Evolutionary conservation across 768 basidiomycete genomes (phyloP).

Genomic region (Tulasnella sp.): DNA sequence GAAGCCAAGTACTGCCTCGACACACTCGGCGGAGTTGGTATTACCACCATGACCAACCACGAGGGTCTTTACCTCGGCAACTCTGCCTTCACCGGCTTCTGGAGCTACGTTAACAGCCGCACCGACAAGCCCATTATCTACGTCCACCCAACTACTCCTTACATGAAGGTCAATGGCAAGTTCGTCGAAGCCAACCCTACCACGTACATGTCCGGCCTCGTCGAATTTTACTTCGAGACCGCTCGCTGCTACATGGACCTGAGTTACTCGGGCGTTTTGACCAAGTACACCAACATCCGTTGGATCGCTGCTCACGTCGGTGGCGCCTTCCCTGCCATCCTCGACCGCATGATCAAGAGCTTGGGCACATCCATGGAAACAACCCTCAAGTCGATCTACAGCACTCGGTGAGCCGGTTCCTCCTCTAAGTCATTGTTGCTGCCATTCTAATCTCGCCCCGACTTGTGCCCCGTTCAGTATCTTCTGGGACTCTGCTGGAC

Average conservation of each 20-base stretch:
- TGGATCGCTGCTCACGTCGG: conserved; percentile 22
- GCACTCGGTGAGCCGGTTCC: too few relatives aligned
- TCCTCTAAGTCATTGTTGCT: too few relatives aligned
- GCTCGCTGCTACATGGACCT: conserved; percentile 26
- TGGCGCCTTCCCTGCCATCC: conserved; percentile 20
- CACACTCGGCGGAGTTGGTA: conserved; percentile 7
- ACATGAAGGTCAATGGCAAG: conserved; percentile 9
- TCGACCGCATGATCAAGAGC: conserved; percentile 28
- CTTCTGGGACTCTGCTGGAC: conserved; percentile 28
- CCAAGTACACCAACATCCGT: conserved; percentile 24
- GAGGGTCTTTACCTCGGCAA: conserved; percentile 28
- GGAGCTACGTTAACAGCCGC: conserved; percentile 20
- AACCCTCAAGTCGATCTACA: conserved; percentile 17
- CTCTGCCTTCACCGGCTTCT: conserved; percentile 14
- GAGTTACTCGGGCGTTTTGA: not conserved
- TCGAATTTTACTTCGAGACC: conserved; percentile 29
- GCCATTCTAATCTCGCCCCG: not conserved
- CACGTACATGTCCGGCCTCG: not conserved
- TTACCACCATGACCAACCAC: conserved; percentile 23
- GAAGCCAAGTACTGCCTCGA: conserved; percentile 23
- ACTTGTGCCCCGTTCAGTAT: not conserved
- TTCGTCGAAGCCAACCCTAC: conserved; percentile 27
- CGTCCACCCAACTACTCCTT: conserved; percentile 22
- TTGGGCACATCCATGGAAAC: not conserved
- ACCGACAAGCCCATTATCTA: conserved; percentile 16